Conservation (phyloP, 768 basidiomycete genomes). For the Serendipita indica region DNA sequence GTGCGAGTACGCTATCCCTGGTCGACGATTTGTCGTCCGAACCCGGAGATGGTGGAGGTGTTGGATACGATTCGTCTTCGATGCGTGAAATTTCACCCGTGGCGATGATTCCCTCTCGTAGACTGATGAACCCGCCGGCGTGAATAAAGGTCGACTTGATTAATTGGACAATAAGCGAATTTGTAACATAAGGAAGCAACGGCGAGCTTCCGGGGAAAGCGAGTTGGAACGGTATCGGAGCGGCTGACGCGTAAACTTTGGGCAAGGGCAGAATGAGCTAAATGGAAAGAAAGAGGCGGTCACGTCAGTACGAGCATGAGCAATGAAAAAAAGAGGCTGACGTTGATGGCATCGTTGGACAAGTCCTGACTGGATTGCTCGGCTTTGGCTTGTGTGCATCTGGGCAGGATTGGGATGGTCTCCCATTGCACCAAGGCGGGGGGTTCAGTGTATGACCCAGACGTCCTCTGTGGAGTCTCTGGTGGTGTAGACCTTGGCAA, state of each 20-base stretch:
- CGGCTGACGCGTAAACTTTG: neutral
- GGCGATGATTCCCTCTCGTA: neutral
- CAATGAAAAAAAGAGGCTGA: neutral
- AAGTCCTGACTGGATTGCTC: neutral
- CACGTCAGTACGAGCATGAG: neutral
- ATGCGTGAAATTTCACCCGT: neutral
- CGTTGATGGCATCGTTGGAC: neutral
- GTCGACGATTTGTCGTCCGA: no score
- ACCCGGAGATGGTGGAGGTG: neutral
- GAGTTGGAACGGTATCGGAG: constrained; percentile 1
- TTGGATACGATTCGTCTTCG: neutral
- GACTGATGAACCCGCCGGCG: neutral
- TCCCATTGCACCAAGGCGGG: constrained; percentile 1
- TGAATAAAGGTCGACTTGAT: neutral
- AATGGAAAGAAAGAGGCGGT: neutral
- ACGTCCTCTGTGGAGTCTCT: neutral
- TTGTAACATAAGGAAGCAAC: neutral
- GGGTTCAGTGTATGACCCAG: neutral
- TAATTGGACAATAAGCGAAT: neutral
- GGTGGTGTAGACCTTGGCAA: constrained; percentile 1
- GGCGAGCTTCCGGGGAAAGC: neutral
- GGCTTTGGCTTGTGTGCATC: neutral
- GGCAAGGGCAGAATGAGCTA: neutral
- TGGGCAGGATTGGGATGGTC: neutral
- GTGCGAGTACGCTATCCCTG: no score